Conservation (phyloP, 169 alveolate species). For the Eimeria praecox region DNA sequence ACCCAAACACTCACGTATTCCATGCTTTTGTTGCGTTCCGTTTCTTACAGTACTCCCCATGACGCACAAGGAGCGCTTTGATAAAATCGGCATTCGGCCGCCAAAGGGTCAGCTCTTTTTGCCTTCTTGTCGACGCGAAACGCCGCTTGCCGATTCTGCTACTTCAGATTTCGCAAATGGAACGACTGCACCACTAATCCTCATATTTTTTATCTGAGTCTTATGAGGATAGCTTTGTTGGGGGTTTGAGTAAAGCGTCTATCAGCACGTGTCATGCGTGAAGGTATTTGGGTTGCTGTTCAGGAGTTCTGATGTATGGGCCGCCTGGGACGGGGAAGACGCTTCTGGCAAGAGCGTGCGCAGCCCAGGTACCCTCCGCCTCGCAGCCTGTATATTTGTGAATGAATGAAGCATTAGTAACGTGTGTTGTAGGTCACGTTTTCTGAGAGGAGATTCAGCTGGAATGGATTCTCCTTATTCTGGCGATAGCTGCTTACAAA, state of each 20-base stretch:
- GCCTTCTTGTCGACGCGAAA: background rate
- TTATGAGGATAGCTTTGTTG: background rate
- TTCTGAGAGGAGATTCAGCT: background rate
- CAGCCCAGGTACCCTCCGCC: slow-evolving; percentile 90
- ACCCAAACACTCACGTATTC: background rate
- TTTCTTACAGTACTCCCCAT: slow-evolving; percentile 97
- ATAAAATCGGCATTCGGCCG: slow-evolving; percentile 99
- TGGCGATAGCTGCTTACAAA: background rate
- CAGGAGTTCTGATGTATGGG: slow-evolving; percentile 98
- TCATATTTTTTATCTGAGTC: background rate
- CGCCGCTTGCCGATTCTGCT: background rate
- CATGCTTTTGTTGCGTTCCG: background rate
- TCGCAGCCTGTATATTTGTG: background rate
- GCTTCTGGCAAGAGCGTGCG: slow-evolving; percentile 96
- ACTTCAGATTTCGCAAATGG: background rate
- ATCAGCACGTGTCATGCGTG: background rate
- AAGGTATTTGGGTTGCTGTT: background rate
- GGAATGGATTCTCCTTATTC: background rate
- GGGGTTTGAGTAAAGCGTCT: background rate
- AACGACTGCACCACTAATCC: background rate
- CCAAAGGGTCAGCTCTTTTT: slow-evolving; percentile 94
- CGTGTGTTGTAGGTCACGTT: background rate
- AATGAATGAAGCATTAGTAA: background rate
- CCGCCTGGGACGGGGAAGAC: slow-evolving; percentile 99
- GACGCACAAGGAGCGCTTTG: slow-evolving; percentile 99